These are phyloP conservation scores for Westerdykella ornata DNA, from an alignment of 2,329 filamentous ascomycete species.

Conservation along the genomic window DNA sequence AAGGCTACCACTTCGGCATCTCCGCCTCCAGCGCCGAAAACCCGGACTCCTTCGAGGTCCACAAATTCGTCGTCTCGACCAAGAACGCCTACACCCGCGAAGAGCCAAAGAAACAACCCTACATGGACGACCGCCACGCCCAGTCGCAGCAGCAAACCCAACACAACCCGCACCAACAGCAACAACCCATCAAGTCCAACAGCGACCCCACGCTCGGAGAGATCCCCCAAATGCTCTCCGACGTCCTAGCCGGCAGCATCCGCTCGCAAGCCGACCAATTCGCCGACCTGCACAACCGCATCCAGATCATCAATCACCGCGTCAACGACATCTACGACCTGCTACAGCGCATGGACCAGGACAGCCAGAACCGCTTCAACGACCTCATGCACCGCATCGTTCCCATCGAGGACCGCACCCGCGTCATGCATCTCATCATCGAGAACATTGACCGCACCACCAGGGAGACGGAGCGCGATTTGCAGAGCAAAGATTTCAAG, in stretches of 20 bases:
- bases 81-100: slow-evolving; percentile 34
- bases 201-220: slow-evolving; percentile 19
- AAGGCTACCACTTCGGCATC: slow-evolving; percentile 78
- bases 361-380: slow-evolving; percentile 52
- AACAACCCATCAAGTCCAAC: slow-evolving; percentile 22
- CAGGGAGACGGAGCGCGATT: slow-evolving; percentile 46
- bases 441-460: slow-evolving; percentile 50
- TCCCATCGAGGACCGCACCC: slow-evolving; percentile 27
- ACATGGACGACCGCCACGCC: slow-evolving; percentile 10
- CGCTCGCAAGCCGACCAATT: slow-evolving; percentile 57
- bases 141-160: slow-evolving; percentile 29
- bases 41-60: slow-evolving; percentile 90
- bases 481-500: slow-evolving; percentile 53
- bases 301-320: slow-evolving; percentile 67
- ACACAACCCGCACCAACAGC: slow-evolving; percentile 25
- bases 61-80: slow-evolving; percentile 70
- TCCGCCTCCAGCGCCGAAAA: slow-evolving; percentile 83
- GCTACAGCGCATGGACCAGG: slow-evolving; percentile 46
- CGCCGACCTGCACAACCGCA: slow-evolving; percentile 73
- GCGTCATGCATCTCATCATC: slow-evolving; percentile 42
- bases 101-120: slow-evolving; percentile 15
- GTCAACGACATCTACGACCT: slow-evolving; percentile 56
- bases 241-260: slow-evolving; percentile 42
- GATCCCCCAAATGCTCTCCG: slow-evolving; percentile 37
- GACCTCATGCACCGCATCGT: slow-evolving; percentile 41